Evolutionary conservation across 371 early-diverging fungal species (phyloP).

Genomic region (Mucor velutinosus): DNA sequence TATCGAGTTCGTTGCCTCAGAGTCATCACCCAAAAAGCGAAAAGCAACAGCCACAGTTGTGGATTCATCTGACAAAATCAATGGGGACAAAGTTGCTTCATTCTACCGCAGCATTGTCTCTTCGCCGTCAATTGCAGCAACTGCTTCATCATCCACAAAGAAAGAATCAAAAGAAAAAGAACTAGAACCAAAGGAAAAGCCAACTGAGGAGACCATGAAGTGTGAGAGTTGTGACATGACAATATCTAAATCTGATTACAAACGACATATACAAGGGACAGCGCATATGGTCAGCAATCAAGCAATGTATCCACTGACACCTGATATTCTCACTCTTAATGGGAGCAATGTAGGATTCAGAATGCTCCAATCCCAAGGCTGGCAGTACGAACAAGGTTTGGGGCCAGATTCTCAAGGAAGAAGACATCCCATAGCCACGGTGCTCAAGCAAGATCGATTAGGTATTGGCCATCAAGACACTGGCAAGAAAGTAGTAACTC

Average conservation of each 20-base stretch:
- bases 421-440: slow-evolving; percentile 53
- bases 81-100: slow-evolving; percentile 18
- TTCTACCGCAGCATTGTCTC: slow-evolving; percentile 8
- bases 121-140: not conserved
- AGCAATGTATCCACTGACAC: not conserved
- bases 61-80: not conserved
- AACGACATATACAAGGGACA: slow-evolving; percentile 33
- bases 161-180: not conserved
- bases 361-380: slow-evolving; percentile 55
- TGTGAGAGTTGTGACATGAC: slow-evolving; percentile 33
- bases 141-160: not conserved
- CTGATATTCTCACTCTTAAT: slow-evolving; percentile 30
- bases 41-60: not conserved
- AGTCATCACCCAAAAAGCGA: not conserved
- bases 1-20: slow-evolving; percentile 10
- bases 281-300: slow-evolving; percentile 36
- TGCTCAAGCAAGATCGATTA: slow-evolving; percentile 49
- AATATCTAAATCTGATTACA: slow-evolving; percentile 13
- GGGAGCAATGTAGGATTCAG: slow-evolving; percentile 44
- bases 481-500: slow-evolving; percentile 30
- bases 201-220: not conserved
- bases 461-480: slow-evolving; percentile 43
- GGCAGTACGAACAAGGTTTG: slow-evolving; percentile 57
- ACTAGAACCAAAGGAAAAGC: not conserved
- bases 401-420: slow-evolving; percentile 49